A percentile compares a stretch with the other conserved stretches of the same genome.
Evolutionary conservation across 345 rosid species (phyloP).

Genomic region (Excoecaria cochinchinensis): DNA sequence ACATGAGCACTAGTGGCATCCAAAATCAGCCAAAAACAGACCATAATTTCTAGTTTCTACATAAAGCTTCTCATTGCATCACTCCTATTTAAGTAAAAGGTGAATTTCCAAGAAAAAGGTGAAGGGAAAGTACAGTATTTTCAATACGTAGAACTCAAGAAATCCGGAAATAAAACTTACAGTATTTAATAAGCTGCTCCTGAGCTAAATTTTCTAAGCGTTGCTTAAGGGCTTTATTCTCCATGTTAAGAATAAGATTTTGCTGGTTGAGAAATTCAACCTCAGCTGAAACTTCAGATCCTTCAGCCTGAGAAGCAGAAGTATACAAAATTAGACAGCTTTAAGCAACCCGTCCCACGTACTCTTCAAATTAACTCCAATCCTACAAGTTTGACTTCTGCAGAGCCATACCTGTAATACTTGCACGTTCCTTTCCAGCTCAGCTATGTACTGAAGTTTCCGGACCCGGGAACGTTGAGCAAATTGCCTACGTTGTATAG

Average conservation of each 20-base stretch:
- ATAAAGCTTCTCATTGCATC: neutral
- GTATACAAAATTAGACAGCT: slow-evolving; percentile 5
- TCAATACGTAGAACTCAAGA: neutral
- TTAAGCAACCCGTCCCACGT: slow-evolving; percentile 2
- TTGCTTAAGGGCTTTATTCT: slow-evolving; percentile 63
- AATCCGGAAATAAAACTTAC: slow-evolving; percentile 33
- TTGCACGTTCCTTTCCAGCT: slow-evolving; percentile 95
- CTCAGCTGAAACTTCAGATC: slow-evolving; percentile 61
- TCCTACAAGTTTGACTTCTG: slow-evolving; percentile 6
- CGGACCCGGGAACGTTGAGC: slow-evolving; percentile 98
- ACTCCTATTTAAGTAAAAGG: neutral
- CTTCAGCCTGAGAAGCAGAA: slow-evolving; percentile 49
- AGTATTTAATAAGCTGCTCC: slow-evolving; percentile 60
- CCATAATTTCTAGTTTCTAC: neutral
- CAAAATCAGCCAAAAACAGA: neutral
- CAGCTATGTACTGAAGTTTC: slow-evolving; percentile 98
- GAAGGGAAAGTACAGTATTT: neutral
- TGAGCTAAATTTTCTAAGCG: slow-evolving; percentile 63
- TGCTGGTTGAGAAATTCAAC: slow-evolving; percentile 65
- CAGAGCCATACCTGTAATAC: slow-evolving; percentile 64
- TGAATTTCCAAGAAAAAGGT: neutral
- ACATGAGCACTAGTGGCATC: neutral
- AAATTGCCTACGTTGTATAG: slow-evolving; percentile 68
- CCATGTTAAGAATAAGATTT: slow-evolving; percentile 61
- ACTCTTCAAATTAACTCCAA: slow-evolving; percentile 1